Percentiles rank a stretch among this genome's conserved stretches.
phyloP scores from a whole-genome alignment of 2,329 filamentous ascomycete genomes.

The Xylaria digitata region DNA sequence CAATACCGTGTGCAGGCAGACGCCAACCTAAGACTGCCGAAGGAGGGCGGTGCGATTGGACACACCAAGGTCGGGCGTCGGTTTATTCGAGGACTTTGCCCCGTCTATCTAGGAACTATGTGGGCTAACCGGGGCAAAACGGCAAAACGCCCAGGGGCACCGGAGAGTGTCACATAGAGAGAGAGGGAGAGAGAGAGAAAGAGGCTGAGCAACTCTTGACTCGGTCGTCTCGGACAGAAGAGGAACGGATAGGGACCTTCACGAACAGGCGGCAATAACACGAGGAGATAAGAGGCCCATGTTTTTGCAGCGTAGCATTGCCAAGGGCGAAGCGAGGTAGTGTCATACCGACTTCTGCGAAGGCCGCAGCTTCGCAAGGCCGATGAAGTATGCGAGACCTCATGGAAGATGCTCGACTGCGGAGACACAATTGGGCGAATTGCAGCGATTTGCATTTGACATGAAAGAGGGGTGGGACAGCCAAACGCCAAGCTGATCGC shows the following conservation, averaged over 20 bases:
- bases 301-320: slow-evolving; percentile 33
- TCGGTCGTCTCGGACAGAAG: slow-evolving; percentile 42
- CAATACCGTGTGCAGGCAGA: slow-evolving; percentile 40
- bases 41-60: slow-evolving; percentile 40
- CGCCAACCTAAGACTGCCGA: slow-evolving; percentile 43
- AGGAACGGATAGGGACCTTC: slow-evolving; percentile 38
- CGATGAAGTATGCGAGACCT: slow-evolving; percentile 37
- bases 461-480: slow-evolving; percentile 31
- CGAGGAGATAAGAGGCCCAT: slow-evolving; percentile 44
- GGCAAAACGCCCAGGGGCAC: slow-evolving; percentile 25
- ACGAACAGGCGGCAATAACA: slow-evolving; percentile 47
- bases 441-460: slow-evolving; percentile 43
- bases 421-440: slow-evolving; percentile 40
- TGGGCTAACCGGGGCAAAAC: slow-evolving; percentile 23
- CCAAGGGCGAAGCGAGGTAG: slow-evolving; percentile 44
- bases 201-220: slow-evolving; percentile 41
- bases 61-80: slow-evolving; percentile 37
- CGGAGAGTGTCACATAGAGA: not conserved
- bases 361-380: slow-evolving; percentile 34
- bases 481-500: slow-evolving; percentile 44
- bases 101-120: slow-evolving; percentile 38
- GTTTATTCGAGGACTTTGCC: slow-evolving; percentile 33
- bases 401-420: slow-evolving; percentile 23
- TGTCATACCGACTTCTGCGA: slow-evolving; percentile 44
- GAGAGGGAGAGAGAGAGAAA: not conserved